A percentile compares a stretch with the other conserved stretches of the same genome.
phyloP scores from a whole-genome alignment of 176 grass and related monocot species.

The Triticum monococcum region DNA sequence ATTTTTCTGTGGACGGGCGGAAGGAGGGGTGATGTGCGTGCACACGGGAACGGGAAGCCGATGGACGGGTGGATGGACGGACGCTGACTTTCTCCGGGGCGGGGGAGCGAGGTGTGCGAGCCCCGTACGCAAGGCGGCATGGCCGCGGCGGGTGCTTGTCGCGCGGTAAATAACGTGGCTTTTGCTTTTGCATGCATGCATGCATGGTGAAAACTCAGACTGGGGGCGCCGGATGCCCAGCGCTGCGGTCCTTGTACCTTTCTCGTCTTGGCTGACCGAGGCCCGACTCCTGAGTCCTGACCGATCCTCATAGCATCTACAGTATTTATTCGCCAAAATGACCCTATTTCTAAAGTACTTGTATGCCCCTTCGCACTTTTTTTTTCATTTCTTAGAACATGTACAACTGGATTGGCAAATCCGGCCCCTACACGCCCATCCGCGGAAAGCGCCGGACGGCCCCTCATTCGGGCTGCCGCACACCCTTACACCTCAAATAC shows the following conservation, averaged over 20 bases:
- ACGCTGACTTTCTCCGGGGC: constrained; percentile 53
- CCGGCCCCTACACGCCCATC: too few relatives aligned
- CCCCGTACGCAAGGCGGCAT: constrained; percentile 68
- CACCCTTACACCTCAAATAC: too few relatives aligned
- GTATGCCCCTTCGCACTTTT: too few relatives aligned
- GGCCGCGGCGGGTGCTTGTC: constrained; percentile 45
- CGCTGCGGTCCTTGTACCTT: constrained; percentile 13
- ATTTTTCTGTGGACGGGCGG: constrained; percentile 8
- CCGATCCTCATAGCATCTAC: too few relatives aligned
- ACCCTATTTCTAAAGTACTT: too few relatives aligned
- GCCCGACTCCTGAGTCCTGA: background rate
- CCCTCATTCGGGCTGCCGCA: too few relatives aligned
- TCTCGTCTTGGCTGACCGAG: constrained; percentile 15
- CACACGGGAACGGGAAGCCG: background rate
- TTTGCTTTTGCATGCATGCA: background rate
- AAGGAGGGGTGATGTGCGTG: background rate
- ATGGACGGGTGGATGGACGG: constrained; percentile 12
- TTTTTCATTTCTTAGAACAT: too few relatives aligned
- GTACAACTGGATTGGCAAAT: too few relatives aligned
- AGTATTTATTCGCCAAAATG: too few relatives aligned
- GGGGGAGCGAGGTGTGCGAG: constrained; percentile 25
- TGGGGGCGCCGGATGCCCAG: background rate
- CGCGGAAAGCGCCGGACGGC: too few relatives aligned
- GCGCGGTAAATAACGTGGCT: constrained; percentile 21
- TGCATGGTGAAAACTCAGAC: constrained; percentile 40